Conservation (phyloP, 495 filamentous ascomycete genomes). For the Penicillium cosmopolitanum region DNA sequence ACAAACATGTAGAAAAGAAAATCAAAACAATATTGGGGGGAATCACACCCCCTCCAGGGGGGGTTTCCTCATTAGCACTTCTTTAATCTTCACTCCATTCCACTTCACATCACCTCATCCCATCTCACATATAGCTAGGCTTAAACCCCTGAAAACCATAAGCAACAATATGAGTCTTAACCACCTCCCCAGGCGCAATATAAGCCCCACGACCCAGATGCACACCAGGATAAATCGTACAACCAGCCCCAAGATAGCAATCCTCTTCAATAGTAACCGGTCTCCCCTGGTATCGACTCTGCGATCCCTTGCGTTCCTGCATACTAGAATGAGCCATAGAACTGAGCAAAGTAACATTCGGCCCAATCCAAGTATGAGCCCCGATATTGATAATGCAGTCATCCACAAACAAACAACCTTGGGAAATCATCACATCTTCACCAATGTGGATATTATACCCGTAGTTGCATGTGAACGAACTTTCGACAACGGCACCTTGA, state of each 20-base stretch:
- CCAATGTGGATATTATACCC: conserved; percentile 93
- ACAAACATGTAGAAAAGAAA: conserved; percentile 1
- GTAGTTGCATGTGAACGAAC: conserved; percentile 93
- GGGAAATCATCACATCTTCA: conserved; percentile 81
- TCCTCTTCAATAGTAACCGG: conserved; percentile 84
- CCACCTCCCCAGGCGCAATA: conserved; percentile 52
- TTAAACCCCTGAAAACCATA: conserved; percentile 52
- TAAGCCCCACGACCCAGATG: conserved; percentile 46
- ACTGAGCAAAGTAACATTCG: conserved; percentile 85
- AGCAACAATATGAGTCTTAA: conserved; percentile 47
- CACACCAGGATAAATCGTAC: conserved; percentile 73
- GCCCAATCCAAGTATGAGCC: conserved; percentile 75
- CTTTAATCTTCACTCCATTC: neutral
- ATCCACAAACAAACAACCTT: conserved; percentile 87
- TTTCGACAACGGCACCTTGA: conserved; percentile 77
- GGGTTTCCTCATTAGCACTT: neutral
- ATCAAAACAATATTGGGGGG: neutral
- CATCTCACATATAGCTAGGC: conserved; percentile 46
- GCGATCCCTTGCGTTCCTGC: conserved; percentile 71
- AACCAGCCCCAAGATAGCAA: conserved; percentile 85
- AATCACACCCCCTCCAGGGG: neutral
- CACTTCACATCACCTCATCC: neutral
- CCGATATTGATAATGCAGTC: conserved; percentile 76
- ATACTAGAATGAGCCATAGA: conserved; percentile 77
- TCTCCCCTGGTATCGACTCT: conserved; percentile 71